Base-by-base conservation (phyloP, 2,329 filamentous ascomycete species). In the Corniculantispora saksenae region DNA sequence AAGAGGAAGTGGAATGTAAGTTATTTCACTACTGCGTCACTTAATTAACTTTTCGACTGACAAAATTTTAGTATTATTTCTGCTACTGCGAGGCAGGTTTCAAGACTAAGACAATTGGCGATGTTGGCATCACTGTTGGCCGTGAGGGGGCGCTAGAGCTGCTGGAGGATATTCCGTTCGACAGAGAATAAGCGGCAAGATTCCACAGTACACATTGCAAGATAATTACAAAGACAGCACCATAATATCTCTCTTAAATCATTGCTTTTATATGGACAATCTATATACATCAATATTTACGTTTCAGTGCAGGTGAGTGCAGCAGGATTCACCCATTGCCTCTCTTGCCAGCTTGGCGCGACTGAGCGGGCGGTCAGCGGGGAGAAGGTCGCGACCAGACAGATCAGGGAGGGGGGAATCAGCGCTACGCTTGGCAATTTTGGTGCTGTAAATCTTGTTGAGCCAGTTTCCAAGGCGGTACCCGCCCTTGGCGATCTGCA, bases 41-140 rank as follows among this genome's bases (percentile, higher is more conserved):
- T 29, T 3, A 6, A n/a, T 59, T 47, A 1, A 67, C 71, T 59
- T 21, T 13, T 13, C 3, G 10, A 23, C 62, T 32, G 50, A 27
- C 10, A 19, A 38, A 56, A 15, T 57, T 21, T 29, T 67, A 87
- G 80, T 93, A 92, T 71, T 93, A 92, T 73, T 92, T 92, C 76
- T 82, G 85, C 27, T 92, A 92, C 73, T 92, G 89, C 67, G 90
- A 92, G 74, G 90, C 89, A 45, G 90, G 89, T 0, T 92, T 93
- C 71, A 79, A 84, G 66, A 90, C 86, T 5, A 91, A 91, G 77
- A 90, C 88, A 2, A 74, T 93, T 38, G 89, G 89, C 2, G 89
- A 92, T 76, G 87, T 88, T 1, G 91, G 92, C 58, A 86, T 93
- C 67, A 91, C 88, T 0, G 86, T 91, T 17, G 87, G 85, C 1